phyloP scores from a whole-genome alignment of 495 filamentous ascomycete species.

The Hypoxylon intermedium region DNA sequence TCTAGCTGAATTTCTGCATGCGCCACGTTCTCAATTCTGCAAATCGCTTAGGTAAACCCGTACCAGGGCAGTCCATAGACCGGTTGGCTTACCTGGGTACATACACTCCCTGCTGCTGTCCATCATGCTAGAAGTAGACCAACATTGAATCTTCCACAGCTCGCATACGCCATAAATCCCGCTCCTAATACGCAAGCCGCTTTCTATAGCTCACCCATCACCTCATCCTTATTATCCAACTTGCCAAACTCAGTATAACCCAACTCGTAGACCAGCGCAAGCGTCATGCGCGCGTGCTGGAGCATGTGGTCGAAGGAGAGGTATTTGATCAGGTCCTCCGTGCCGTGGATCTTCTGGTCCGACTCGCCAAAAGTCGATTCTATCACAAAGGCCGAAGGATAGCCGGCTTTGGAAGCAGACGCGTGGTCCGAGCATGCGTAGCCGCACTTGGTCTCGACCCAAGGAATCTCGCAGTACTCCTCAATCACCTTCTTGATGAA shows the following conservation, averaged over 20 bases:
- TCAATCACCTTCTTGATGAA: slow-evolving; percentile 93
- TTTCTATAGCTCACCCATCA: slow-evolving; percentile 40
- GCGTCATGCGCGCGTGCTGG: slow-evolving; percentile 90
- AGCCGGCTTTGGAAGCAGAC: slow-evolving; percentile 93
- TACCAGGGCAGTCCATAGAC: background rate
- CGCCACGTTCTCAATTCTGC: too few species aligned
- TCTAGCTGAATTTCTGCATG: too few species aligned
- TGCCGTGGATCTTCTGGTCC: slow-evolving; percentile 88
- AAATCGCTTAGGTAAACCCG: background rate
- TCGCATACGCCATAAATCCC: too few species aligned
- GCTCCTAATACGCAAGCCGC: background rate
- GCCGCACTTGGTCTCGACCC: slow-evolving; percentile 89
- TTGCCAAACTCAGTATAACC: slow-evolving; percentile 67
- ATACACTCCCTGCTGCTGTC: background rate
- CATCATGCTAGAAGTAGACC: background rate
- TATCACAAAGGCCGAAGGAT: slow-evolving; percentile 94
- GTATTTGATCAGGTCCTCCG: slow-evolving; percentile 85
- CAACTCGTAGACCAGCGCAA: slow-evolving; percentile 89
- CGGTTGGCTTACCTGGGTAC: background rate
- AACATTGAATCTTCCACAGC: too few species aligned
- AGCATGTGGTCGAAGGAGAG: slow-evolving; percentile 97
- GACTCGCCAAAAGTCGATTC: slow-evolving; percentile 86
- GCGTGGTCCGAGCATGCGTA: slow-evolving; percentile 98
- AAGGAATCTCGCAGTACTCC: slow-evolving; percentile 90
- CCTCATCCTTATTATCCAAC: slow-evolving; percentile 42